Percentiles rank a stretch among this genome's conserved stretches.
Evolutionary conservation across 2,329 filamentous ascomycete species (phyloP).

Genomic region (Aspergillus luchuensis): DNA sequence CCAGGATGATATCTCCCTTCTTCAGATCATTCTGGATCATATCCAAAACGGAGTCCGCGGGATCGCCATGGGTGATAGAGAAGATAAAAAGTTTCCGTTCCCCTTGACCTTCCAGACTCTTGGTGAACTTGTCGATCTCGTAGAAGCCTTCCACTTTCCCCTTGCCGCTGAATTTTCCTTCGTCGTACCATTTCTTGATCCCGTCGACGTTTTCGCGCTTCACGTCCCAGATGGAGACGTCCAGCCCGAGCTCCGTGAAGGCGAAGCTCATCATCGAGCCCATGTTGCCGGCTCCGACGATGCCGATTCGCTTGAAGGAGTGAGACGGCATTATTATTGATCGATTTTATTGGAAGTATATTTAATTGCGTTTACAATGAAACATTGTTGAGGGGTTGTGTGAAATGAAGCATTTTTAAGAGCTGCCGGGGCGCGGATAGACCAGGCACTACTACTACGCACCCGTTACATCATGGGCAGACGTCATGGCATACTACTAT

Average conservation of each 20-base stretch:
- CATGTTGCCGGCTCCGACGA: slow-evolving; percentile 46
- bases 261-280: slow-evolving; percentile 48
- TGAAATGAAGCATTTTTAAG: background rate
- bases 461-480: slow-evolving; percentile 17
- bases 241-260: slow-evolving; percentile 41
- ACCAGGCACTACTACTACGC: background rate
- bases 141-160: slow-evolving; percentile 39
- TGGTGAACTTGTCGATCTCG: slow-evolving; percentile 39
- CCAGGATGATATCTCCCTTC: slow-evolving; percentile 66
- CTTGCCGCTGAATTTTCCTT: slow-evolving; percentile 27
- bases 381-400: too few species aligned
- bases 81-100: slow-evolving; percentile 43
- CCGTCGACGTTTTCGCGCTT: slow-evolving; percentile 37
- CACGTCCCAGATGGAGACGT: slow-evolving; percentile 45
- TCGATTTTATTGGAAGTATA: too few species aligned
- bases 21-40: slow-evolving; percentile 55
- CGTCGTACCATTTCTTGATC: slow-evolving; percentile 24
- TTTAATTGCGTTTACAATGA: too few species aligned
- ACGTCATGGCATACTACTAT: background rate
- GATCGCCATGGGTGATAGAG: slow-evolving; percentile 43
- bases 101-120: slow-evolving; percentile 35
- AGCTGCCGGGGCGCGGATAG: background rate
- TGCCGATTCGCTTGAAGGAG: slow-evolving; percentile 41
- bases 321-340: slow-evolving; percentile 23
- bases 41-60: slow-evolving; percentile 39